Percentiles rank a stretch among this genome's conserved stretches.
phyloP scores from a whole-genome alignment of 192 early-diverging fungal genomes.

The Podila clonocystis region DNA sequence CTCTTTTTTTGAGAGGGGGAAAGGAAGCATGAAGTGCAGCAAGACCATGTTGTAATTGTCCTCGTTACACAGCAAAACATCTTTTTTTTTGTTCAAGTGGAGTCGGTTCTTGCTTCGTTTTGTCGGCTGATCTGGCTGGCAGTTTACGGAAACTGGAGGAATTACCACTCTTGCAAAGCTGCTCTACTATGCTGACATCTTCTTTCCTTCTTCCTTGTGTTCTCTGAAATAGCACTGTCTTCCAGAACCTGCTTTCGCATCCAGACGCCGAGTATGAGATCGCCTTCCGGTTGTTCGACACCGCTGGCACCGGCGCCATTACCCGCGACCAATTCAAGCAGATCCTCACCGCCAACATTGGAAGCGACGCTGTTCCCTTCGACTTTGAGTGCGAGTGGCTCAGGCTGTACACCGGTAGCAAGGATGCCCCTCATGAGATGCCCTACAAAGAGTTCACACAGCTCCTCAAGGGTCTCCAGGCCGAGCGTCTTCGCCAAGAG shows the following conservation, averaged over 20 bases:
- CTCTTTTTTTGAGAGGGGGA: too few species aligned
- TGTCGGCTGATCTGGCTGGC: too few species aligned
- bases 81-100: too few species aligned
- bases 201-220: too few species aligned
- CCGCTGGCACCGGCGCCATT: constrained; percentile 65
- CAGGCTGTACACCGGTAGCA: constrained; percentile 68
- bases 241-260: constrained; percentile 66
- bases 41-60: too few species aligned
- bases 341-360: constrained; percentile 62
- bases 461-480: constrained; percentile 75
- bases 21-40: too few species aligned
- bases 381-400: constrained; percentile 81
- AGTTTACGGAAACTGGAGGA: too few species aligned
- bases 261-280: constrained; percentile 82
- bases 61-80: too few species aligned
- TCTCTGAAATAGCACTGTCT: constrained; percentile 52
- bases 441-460: constrained; percentile 77
- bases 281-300: constrained; percentile 74
- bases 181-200: too few species aligned
- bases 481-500: constrained; percentile 74
- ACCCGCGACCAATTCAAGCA: constrained; percentile 75
- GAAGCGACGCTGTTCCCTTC: constrained; percentile 67
- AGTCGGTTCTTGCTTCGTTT: too few species aligned
- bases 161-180: too few species aligned
- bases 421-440: constrained; percentile 62